Evolutionary conservation across 441 rosid species (phyloP).

Genomic region (Bocquillonia castaneifolia): DNA sequence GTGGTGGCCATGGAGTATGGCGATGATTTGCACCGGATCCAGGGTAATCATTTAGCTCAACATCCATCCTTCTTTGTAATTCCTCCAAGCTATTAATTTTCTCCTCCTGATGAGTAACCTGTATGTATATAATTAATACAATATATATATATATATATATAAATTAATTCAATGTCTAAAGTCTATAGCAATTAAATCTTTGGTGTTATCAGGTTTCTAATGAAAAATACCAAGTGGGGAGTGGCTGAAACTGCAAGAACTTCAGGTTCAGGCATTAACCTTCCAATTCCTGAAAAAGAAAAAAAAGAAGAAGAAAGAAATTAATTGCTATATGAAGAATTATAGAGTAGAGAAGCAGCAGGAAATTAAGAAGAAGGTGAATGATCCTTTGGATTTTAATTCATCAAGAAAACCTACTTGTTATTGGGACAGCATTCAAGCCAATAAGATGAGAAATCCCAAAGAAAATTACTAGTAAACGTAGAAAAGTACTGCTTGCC

Average conservation of each 20-base stretch:
- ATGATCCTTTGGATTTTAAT: background rate
- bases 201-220: slow-evolving; percentile 2
- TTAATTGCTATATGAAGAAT: background rate
- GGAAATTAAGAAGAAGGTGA: background rate
- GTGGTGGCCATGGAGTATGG: slow-evolving; percentile 58
- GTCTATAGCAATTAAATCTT: no score
- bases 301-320: background rate
- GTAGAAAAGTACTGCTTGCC: slow-evolving; percentile 34
- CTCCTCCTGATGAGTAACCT: slow-evolving; percentile 27
- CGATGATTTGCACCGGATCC: slow-evolving; percentile 84
- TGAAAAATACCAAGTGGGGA: slow-evolving; percentile 3
- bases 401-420: slow-evolving; percentile 33
- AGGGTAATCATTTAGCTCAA: slow-evolving; percentile 65
- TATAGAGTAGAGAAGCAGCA: background rate
- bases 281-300: slow-evolving; percentile 32
- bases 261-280: slow-evolving; percentile 12
- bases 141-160: background rate
- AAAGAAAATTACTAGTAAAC: slow-evolving; percentile 33
- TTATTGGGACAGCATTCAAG: slow-evolving; percentile 42
- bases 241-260: slow-evolving; percentile 3
- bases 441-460: slow-evolving; percentile 35
- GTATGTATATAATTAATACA: background rate
- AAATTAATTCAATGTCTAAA: no score
- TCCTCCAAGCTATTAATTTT: slow-evolving; percentile 21
- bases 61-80: slow-evolving; percentile 31